Conservation (phyloP, 1,284 basidiomycete species). For the Tilletia horrida region DNA sequence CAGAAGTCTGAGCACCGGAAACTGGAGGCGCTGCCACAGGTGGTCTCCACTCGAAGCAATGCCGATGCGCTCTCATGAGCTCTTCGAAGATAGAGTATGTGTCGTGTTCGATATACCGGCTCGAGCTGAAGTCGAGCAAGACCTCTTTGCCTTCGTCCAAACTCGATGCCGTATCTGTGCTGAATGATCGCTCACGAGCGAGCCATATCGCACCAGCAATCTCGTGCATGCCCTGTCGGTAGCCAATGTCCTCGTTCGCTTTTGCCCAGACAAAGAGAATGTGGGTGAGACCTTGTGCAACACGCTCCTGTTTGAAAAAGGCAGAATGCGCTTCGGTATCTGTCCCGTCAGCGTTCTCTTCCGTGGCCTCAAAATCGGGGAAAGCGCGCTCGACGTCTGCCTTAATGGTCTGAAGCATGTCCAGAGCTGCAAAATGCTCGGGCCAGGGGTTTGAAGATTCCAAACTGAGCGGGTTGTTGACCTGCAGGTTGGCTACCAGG, state of each 20-base stretch:
- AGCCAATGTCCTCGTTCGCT: constrained; percentile 42
- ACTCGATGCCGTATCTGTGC: background rate
- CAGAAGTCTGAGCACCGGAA: background rate
- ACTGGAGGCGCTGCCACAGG: constrained; percentile 5
- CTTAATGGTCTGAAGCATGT: constrained; percentile 34
- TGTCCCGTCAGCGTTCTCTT: background rate
- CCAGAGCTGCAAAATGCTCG: constrained; percentile 35
- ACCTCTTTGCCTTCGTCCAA: constrained; percentile 19
- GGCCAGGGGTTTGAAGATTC: constrained; percentile 41
- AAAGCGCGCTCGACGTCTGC: constrained; percentile 44
- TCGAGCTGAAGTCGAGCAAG: constrained; percentile 28
- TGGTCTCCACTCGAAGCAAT: constrained; percentile 42
- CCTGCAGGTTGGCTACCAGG: constrained; percentile 27
- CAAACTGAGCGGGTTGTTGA: constrained; percentile 50
- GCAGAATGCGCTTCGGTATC: background rate
- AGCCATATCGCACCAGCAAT: constrained; percentile 45
- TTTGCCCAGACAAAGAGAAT: constrained; percentile 47
- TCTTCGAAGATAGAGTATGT: constrained; percentile 38
- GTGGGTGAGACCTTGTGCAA: constrained; percentile 34
- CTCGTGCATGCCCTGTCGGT: constrained; percentile 55
- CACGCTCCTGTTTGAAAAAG: constrained; percentile 13
- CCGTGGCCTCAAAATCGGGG: constrained; percentile 36
- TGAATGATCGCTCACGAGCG: constrained; percentile 27
- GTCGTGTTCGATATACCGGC: constrained; percentile 41
- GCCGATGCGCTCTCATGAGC: constrained; percentile 39